These are phyloP conservation scores for Dothistroma septosporum DNA, from an alignment of 2,329 filamentous ascomycete species.

Conservation along the genomic window DNA sequence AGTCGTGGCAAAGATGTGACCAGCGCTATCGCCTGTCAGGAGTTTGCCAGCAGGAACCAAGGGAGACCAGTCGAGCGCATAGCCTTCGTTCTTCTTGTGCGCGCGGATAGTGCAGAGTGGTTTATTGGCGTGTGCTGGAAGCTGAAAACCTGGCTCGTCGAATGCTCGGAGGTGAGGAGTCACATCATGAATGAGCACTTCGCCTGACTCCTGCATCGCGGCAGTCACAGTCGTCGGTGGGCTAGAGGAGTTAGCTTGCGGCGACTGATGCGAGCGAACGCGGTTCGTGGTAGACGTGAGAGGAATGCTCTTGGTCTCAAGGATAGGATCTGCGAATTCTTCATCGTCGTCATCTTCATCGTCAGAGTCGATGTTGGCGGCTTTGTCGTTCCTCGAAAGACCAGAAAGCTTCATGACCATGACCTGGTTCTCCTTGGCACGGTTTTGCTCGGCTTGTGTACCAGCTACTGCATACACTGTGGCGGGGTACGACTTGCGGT, in stretches of 20 bases:
- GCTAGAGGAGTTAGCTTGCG: constrained; percentile 63
- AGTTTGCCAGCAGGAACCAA: constrained; percentile 76
- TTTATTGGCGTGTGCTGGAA: constrained; percentile 81
- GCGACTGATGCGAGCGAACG: constrained; percentile 79
- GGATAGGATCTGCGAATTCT: constrained; percentile 73
- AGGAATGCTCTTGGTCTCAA: constrained; percentile 87
- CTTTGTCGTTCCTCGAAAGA: constrained; percentile 77
- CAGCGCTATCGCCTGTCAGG: constrained; percentile 85
- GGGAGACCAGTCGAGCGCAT: constrained; percentile 95
- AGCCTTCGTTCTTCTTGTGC: constrained; percentile 83
- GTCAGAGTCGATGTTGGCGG: constrained; percentile 62
- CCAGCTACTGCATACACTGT: constrained; percentile 93
- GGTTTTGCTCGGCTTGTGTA: constrained; percentile 77
- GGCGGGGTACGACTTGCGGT: constrained; percentile 87
- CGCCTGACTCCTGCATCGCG: constrained; percentile 83
- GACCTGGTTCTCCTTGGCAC: constrained; percentile 82
- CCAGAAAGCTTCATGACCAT: constrained; percentile 96
- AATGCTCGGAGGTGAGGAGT: constrained; percentile 85
- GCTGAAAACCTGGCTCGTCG: constrained; percentile 76
- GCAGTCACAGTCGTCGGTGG: constrained; percentile 82
- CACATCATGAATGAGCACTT: constrained; percentile 91
- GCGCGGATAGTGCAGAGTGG: constrained; percentile 81
- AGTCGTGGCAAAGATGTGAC: constrained; percentile 82
- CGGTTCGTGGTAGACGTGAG: constrained; percentile 87
- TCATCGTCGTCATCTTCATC: constrained; percentile 71